Conservation (phyloP, 805 yeast species). For the Maudiozyma serrabonitensis region DNA sequence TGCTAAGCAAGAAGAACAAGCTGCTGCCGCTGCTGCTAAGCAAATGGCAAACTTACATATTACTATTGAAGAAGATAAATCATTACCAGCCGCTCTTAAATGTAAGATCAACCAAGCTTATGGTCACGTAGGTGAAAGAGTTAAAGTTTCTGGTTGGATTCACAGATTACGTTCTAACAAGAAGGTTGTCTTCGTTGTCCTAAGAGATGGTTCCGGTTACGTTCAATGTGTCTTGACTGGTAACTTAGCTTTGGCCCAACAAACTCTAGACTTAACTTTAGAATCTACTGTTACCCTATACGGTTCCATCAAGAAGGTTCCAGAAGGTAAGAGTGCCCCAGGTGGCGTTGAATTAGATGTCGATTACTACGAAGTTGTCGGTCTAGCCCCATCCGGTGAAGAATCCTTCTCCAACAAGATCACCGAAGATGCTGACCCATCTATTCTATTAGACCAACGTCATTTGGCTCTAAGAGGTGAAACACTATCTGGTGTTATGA, state of each 20-base stretch:
- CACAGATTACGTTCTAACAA: slow-evolving; percentile 91
- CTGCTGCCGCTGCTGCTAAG: slow-evolving; percentile 63
- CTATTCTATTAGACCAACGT: slow-evolving; percentile 85
- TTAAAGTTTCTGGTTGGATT: slow-evolving; percentile 84
- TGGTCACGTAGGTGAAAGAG: slow-evolving; percentile 55
- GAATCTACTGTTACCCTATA: slow-evolving; percentile 76
- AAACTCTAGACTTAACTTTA: slow-evolving; percentile 73
- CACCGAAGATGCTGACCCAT: slow-evolving; percentile 89
- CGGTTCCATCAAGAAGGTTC: slow-evolving; percentile 75
- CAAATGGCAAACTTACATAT: slow-evolving; percentile 75
- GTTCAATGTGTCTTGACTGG: slow-evolving; percentile 83
- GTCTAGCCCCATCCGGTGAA: slow-evolving; percentile 93
- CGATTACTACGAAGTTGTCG: slow-evolving; percentile 82
- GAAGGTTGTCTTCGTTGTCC: slow-evolving; percentile 79
- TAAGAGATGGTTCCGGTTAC: slow-evolving; percentile 93
- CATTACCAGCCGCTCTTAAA: slow-evolving; percentile 59
- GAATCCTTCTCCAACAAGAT: slow-evolving; percentile 92
- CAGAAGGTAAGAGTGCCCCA: slow-evolving; percentile 95
- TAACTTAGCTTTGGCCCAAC: slow-evolving; percentile 83
- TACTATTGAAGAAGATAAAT: slow-evolving; percentile 56
- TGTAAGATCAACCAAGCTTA: slow-evolving; percentile 54
- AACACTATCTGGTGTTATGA: slow-evolving; percentile 83
- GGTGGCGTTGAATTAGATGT: slow-evolving; percentile 92
- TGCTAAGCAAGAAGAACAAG: slow-evolving; percentile 42
- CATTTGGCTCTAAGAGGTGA: slow-evolving; percentile 97